Percentiles rank a stretch among this genome's conserved stretches.
These are phyloP conservation scores for Aspergillus persii DNA, from an alignment of 2,329 filamentous ascomycete genomes.

Conservation along the genomic window DNA sequence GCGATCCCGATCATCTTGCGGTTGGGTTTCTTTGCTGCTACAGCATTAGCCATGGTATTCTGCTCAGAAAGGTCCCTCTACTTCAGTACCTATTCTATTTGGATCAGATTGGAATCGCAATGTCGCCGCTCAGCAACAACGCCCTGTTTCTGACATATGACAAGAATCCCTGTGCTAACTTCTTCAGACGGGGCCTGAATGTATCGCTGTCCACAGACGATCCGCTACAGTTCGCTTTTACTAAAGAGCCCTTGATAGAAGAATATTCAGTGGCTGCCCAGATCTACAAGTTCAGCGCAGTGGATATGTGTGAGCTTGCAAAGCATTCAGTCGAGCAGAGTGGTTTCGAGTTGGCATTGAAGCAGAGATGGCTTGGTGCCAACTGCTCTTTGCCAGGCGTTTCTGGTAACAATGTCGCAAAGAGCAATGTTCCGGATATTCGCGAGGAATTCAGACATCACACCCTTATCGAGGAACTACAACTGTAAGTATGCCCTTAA, in stretches of 20 bases:
- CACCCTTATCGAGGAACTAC: constrained; percentile 77
- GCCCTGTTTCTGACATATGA: constrained; percentile 95
- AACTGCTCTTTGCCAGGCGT: constrained; percentile 76
- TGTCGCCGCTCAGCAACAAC: constrained; percentile 99
- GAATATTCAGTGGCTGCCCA: constrained; percentile 97
- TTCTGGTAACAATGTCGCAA: constrained; percentile 85
- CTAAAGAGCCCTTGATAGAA: constrained; percentile 95
- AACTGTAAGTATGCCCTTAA: constrained; percentile 60
- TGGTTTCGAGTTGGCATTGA: constrained; percentile 85
- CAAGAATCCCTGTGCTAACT: constrained; percentile 91
- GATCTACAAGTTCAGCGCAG: constrained; percentile 94
- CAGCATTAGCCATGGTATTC: constrained; percentile 91
- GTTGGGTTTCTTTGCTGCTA: constrained; percentile 89
- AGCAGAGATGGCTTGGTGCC: constrained; percentile 85
- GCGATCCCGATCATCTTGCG: constrained; percentile 92
- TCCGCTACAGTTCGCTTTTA: constrained; percentile 95
- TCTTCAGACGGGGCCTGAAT: constrained; percentile 92
- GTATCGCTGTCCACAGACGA: constrained; percentile 96
- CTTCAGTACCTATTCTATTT: constrained; percentile 97
- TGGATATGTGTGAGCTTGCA: constrained; percentile 97
- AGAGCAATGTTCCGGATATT: constrained; percentile 94
- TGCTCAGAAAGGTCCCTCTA: constrained; percentile 89
- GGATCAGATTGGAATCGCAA: constrained; percentile 96
- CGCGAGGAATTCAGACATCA: constrained; percentile 86
- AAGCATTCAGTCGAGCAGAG: constrained; percentile 95